These are phyloP conservation scores for Wickerhamomyces chaumierensis DNA, from an alignment of 805 yeast species.

Conservation along the genomic window DNA sequence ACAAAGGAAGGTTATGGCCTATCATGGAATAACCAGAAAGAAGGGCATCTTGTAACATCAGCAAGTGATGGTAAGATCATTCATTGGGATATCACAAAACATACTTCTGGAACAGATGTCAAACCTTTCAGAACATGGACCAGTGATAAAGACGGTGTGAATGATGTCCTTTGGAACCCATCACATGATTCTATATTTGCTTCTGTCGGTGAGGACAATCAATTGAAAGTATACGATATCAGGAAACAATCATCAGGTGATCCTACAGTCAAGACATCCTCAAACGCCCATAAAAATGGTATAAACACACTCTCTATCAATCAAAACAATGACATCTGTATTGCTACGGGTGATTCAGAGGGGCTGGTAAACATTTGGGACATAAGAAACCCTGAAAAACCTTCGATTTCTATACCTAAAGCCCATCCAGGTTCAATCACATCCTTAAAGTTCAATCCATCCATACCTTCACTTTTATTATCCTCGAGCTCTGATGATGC, in stretches of 20 bases:
- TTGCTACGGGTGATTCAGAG: constrained; percentile 57
- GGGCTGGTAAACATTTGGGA: constrained; percentile 61
- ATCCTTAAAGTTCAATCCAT: constrained; percentile 64
- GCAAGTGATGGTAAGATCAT: constrained; percentile 54
- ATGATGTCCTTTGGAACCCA: constrained; percentile 63
- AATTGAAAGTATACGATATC: constrained; percentile 40
- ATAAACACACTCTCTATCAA: constrained; percentile 53
- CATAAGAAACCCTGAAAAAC: constrained; percentile 31
- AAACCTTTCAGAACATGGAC: constrained; percentile 7
- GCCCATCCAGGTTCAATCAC: constrained; percentile 48
- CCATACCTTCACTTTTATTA: constrained; percentile 41
- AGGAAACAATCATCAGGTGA: constrained; percentile 21
- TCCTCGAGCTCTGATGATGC: constrained; percentile 57
- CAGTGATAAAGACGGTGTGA: constrained; percentile 41
- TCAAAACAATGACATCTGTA: constrained; percentile 37
- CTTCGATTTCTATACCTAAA: constrained; percentile 19
- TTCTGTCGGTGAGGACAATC: constrained; percentile 55
- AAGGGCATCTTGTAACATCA: constrained; percentile 51
- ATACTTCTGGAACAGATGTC: constrained; percentile 15
- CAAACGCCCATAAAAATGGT: constrained; percentile 21
- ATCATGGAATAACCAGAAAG: constrained; percentile 58
- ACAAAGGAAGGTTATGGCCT: constrained; percentile 55
- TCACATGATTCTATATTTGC: constrained; percentile 51
- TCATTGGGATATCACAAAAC: constrained; percentile 54
- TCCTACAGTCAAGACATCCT: constrained; percentile 4